Percentiles rank a stretch among this genome's conserved stretches.
Evolutionary conservation across 345 rosid genomes (phyloP).

Genomic region (Syzygium grande): DNA sequence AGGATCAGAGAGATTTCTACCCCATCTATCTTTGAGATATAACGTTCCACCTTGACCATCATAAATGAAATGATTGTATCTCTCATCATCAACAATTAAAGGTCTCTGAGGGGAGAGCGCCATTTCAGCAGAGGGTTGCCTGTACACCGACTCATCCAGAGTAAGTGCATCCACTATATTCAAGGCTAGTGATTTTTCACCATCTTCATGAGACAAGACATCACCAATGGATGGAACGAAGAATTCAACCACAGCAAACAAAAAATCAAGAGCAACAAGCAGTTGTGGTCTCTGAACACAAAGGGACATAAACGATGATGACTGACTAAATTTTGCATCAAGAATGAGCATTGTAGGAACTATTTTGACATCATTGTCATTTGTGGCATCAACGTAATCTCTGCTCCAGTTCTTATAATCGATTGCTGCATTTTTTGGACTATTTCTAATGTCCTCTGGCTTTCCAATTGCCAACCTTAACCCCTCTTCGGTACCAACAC

Average conservation of each 20-base stretch:
- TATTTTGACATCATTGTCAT: constrained; percentile 31
- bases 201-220: constrained; percentile 65
- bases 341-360: constrained; percentile 87
- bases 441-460: constrained; percentile 42
- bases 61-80: constrained; percentile 61
- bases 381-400: constrained; percentile 17
- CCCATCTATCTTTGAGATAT: constrained; percentile 65
- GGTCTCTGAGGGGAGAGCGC: constrained; percentile 74
- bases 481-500: constrained; percentile 79
- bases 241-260: constrained; percentile 84
- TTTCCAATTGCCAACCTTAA: constrained; percentile 79
- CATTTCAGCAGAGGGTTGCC: constrained; percentile 55
- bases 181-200: constrained; percentile 22
- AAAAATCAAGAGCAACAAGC: constrained; percentile 95
- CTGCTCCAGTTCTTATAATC: constrained; percentile 18
- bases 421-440: constrained; percentile 12
- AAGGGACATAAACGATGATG: constrained; percentile 48
- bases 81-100: constrained; percentile 77
- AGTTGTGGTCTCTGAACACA: constrained; percentile 90
- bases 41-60: constrained; percentile 87
- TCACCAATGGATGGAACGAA: constrained; percentile 75
- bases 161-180: constrained; percentile 50
- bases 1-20: constrained; percentile 46
- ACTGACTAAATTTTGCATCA: constrained; percentile 73
- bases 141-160: constrained; percentile 51